Conservation (phyloP, 73 alveolate species). For the Symbiodinium natans region DNA sequence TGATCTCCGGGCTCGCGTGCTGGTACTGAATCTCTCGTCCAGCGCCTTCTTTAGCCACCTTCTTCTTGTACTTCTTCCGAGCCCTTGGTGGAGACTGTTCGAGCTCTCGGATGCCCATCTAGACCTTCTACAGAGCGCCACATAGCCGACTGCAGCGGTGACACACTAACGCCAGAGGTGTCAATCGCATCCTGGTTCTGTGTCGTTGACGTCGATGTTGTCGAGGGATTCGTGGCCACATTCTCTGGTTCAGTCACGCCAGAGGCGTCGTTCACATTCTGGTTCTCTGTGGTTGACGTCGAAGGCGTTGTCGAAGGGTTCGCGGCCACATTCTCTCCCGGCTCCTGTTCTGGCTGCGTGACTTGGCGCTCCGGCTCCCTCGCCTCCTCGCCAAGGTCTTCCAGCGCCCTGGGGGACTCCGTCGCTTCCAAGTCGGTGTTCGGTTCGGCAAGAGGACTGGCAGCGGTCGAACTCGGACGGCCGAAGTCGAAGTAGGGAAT, state of each 20-base stretch:
- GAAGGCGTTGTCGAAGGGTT: no score
- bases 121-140: background rate
- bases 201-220: no score
- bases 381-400: background rate
- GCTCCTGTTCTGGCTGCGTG: background rate
- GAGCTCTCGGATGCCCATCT: background rate
- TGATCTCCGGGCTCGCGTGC: background rate
- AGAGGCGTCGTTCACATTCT: no score
- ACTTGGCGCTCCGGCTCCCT: background rate
- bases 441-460: background rate
- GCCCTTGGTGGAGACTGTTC: background rate
- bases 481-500: no score
- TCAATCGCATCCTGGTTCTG: no score
- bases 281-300: no score
- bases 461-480: background rate
- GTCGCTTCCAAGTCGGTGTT: background rate
- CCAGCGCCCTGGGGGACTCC: background rate
- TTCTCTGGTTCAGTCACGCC: no score
- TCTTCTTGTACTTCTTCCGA: background rate
- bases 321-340: no score
- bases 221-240: no score
- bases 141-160: background rate
- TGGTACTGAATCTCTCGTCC: background rate
- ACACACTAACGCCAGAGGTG: no score
- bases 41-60: background rate